phyloP scores from a whole-genome alignment of 1,284 basidiomycete genomes.

The Trichosporon sp. region DNA sequence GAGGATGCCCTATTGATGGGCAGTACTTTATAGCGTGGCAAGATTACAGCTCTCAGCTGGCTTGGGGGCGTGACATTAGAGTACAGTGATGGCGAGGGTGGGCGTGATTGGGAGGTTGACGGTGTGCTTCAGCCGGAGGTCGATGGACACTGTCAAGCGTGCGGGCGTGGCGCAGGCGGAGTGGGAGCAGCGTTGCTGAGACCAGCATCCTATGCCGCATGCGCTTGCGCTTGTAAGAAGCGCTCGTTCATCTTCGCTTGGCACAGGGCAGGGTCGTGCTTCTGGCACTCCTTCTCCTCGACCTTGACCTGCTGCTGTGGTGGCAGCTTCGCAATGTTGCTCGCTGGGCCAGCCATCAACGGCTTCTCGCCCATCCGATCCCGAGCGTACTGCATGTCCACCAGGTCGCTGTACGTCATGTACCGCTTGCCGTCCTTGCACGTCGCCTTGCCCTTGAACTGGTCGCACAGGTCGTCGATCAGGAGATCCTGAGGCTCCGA shows the following conservation, averaged over 20 bases:
- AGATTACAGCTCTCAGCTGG: too few relatives aligned
- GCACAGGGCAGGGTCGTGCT: constrained; percentile 15
- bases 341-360: not conserved
- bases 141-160: not conserved
- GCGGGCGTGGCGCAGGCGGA: too few relatives aligned
- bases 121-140: not conserved
- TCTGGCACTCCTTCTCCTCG: constrained; percentile 1
- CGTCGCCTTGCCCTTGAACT: constrained; percentile 43
- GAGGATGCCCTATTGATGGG: not conserved
- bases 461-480: constrained; percentile 47
- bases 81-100: not conserved
- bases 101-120: not conserved
- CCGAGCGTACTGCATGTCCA: constrained; percentile 8
- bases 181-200: too few relatives aligned
- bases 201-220: not conserved
- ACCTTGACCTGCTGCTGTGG: not conserved
- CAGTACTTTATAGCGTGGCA: not conserved
- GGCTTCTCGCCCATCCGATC: not conserved
- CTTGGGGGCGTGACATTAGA: not conserved
- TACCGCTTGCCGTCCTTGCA: constrained; percentile 37
- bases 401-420: constrained; percentile 19
- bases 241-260: constrained; percentile 18
- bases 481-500: constrained; percentile 34
- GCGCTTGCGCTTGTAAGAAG: constrained; percentile 13
- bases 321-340: not conserved